These are phyloP conservation scores for Usnea hakonensis DNA, from an alignment of 495 filamentous ascomycete species.

Conservation along the genomic window DNA sequence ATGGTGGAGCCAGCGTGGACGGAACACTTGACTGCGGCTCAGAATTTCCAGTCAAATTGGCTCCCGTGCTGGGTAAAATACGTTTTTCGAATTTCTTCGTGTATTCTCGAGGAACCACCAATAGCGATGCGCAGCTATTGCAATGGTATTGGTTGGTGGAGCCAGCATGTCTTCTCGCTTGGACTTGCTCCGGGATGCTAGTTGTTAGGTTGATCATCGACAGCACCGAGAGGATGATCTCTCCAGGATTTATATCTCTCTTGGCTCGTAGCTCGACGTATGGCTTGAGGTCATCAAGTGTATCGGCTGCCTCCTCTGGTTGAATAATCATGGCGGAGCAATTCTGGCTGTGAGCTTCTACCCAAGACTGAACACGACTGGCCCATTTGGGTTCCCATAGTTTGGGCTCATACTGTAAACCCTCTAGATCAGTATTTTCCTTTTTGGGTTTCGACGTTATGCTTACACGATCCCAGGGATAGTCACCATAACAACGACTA, in stretches of 20 bases:
- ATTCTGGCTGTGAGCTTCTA: background rate
- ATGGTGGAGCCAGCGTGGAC: background rate
- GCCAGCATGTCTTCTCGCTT: background rate
- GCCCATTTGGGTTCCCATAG: background rate
- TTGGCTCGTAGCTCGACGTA: conserved; percentile 3
- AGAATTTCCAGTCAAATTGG: background rate
- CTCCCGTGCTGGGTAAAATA: background rate
- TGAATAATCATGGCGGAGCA: background rate
- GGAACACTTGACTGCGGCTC: background rate
- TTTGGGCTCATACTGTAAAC: background rate
- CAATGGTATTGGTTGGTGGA: background rate
- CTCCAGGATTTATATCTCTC: conserved; percentile 2
- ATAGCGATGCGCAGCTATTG: conserved; percentile 1
- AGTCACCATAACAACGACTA: background rate
- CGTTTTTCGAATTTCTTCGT: background rate
- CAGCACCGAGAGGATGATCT: background rate
- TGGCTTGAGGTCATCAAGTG: background rate
- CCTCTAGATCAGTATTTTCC: background rate
- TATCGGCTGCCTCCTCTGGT: background rate
- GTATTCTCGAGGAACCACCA: background rate
- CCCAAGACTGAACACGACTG: background rate
- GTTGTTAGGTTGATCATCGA: background rate
- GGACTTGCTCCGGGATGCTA: background rate
- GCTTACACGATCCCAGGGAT: background rate
- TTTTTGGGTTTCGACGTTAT: background rate